Base-by-base conservation (phyloP, 192 early-diverging fungal genomes). In the Gamsiella multidivaricata region DNA sequence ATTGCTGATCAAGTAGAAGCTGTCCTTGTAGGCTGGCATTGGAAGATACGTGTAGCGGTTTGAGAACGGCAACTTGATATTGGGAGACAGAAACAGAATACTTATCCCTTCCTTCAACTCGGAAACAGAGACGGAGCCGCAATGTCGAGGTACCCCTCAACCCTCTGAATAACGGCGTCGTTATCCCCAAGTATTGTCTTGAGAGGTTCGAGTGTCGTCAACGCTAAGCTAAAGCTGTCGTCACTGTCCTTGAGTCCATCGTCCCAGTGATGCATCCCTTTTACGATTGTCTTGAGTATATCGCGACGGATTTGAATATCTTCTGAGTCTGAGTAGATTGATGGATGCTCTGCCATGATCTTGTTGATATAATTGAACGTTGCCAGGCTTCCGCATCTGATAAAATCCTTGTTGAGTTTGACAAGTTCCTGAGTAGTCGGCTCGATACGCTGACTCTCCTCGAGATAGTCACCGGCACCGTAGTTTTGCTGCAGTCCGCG, bases 351-450 rank as follows among this genome's bases (percentile, higher is more conserved):
- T 11, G 53, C 12, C 29, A 33, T 54, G 53, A 54, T 34, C 12
- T 5, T 34, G n/a, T 34, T 34, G 53, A 33, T 54, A 34, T 54
- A 54, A 7, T 54, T 54, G 53, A 54, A 54, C 3, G 53, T 34
- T 7, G 53, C 53, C 53, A 54, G 5, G 53, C 9, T 22, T n/a
- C 29, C 53, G 32, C 32, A 34, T 32, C 53, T 25, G 32, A 54
- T 54, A 18, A 54, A 33, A 2, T 34, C 53, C 3, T 25, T 54
- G 32, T 54, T 54, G 12, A 54, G 10, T n/a, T 22, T 54, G 26
- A 54, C 53, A 15, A 33, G 26, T 10, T 33, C 32, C 6, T 33
- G 53, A 18, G n/a, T 54, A 5, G 53, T 54, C 22, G 53, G 5
- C 31, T 17, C 28, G n/a, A 54, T 33, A 50, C 7, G 18, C n/a